Percentiles rank a stretch among this genome's conserved stretches.
phyloP scores from a whole-genome alignment of 2,329 filamentous ascomycete genomes.

The Sclerotinia sclerotiorum region DNA sequence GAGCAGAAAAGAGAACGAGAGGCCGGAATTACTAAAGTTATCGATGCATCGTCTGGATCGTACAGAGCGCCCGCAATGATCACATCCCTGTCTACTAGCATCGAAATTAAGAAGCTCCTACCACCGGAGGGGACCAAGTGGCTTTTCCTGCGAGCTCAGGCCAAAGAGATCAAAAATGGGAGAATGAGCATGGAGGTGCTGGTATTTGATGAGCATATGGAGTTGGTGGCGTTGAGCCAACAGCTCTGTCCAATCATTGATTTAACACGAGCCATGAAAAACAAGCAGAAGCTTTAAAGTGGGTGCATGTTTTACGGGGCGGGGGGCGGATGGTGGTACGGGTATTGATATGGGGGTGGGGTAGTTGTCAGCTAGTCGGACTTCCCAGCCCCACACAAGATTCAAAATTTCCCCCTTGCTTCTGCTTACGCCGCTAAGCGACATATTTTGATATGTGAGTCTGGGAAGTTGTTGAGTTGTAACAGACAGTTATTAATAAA shows the following conservation, averaged over 20 bases:
- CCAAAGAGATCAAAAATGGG: conserved; percentile 9
- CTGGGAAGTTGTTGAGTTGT: too few relatives aligned
- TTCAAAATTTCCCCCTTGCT: too few relatives aligned
- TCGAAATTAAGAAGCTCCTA: conserved; percentile 3
- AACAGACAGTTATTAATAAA: too few relatives aligned
- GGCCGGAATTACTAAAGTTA: neutral
- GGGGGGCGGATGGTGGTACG: too few relatives aligned
- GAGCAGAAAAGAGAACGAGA: neutral
- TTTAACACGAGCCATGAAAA: neutral
- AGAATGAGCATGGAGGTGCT: conserved; percentile 11
- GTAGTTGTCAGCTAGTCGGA: neutral
- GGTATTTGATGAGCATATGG: conserved; percentile 5
- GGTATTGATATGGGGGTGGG: neutral
- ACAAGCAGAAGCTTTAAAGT: conserved; percentile 1
- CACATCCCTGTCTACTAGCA: neutral
- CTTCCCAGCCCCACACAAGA: too few relatives aligned
- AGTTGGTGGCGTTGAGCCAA: conserved; percentile 8
- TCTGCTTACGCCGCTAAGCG: too few relatives aligned
- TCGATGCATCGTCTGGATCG: neutral
- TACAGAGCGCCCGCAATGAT: neutral
- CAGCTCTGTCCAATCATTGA: conserved; percentile 14
- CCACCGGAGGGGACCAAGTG: neutral
- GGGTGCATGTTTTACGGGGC: neutral
- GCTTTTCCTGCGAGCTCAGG: neutral
- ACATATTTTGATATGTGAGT: too few relatives aligned